These are phyloP conservation scores for Dictyostelium firmibasis DNA, from an alignment of 78 protist species.

Conservation along the genomic window DNA sequence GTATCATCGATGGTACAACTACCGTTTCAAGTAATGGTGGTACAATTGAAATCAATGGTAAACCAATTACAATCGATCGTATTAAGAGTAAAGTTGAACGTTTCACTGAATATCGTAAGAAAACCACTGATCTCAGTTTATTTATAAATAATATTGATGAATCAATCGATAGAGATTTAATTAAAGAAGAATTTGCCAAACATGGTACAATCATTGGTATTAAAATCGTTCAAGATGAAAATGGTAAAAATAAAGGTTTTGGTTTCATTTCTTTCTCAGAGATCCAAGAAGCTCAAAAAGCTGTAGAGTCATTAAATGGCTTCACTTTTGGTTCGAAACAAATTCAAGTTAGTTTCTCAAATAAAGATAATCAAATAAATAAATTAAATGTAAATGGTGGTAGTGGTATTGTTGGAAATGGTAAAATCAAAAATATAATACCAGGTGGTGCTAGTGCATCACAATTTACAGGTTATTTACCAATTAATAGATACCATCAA, in stretches of 20 bases:
- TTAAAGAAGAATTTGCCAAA: conserved; percentile 85
- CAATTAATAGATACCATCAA: background rate
- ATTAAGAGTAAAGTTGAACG: conserved; percentile 68
- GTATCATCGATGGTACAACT: background rate
- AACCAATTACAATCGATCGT: conserved; percentile 45
- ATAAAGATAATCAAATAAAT: background rate
- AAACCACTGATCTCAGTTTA: conserved; percentile 86
- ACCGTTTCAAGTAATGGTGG: background rate
- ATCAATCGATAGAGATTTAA: conserved; percentile 86
- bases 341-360: conserved; percentile 55
- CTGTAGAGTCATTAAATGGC: conserved; percentile 92
- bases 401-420: too few relatives aligned
- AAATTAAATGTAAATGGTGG: background rate
- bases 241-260: conserved; percentile 87
- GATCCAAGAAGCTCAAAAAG: conserved; percentile 87
- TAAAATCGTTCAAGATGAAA: conserved; percentile 85
- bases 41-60: conserved; percentile 8
- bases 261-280: conserved; percentile 96
- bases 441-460: background rate
- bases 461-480: conserved; percentile 6
- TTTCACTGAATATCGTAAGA: conserved; percentile 11
- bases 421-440: background rate
- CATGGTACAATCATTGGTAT: conserved; percentile 88
- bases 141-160: conserved; percentile 97
- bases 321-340: conserved; percentile 33